These are phyloP conservation scores for Plasmopara halstedii DNA, from an alignment of 352 stramenopile genomes.

Conservation along the genomic window DNA sequence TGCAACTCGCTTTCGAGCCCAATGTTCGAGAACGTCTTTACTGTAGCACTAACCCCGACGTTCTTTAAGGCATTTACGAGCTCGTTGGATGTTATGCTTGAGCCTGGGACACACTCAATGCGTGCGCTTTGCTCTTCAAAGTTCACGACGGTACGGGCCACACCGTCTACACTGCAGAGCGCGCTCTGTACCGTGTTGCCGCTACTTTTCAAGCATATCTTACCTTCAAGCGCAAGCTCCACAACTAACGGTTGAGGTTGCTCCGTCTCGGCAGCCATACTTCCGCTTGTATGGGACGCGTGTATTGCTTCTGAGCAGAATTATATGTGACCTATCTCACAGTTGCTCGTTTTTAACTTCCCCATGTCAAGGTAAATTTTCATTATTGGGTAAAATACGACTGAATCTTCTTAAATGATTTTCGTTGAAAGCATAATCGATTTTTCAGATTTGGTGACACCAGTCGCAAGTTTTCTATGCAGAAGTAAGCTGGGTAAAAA, in stretches of 20 bases:
- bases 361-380: too few species aligned
- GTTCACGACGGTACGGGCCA: constrained; percentile 50
- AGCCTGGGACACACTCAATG: constrained; percentile 38
- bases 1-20: not conserved
- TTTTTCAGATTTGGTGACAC: too few species aligned
- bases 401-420: too few species aligned
- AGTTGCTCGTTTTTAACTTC: too few species aligned
- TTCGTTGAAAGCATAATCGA: too few species aligned
- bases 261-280: not conserved
- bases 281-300: not conserved
- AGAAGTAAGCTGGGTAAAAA: too few species aligned
- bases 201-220: constrained; percentile 95
- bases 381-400: too few species aligned
- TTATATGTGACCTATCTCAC: constrained; percentile 2
- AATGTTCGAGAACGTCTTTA: constrained; percentile 17
- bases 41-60: constrained; percentile 62
- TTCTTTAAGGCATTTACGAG: constrained; percentile 69
- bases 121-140: constrained; percentile 58
- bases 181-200: constrained; percentile 84
- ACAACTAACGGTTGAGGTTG: constrained; percentile 17
- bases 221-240: constrained; percentile 85
- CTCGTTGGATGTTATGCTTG: constrained; percentile 28
- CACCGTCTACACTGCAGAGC: constrained; percentile 58
- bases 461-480: too few species aligned
- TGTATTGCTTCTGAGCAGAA: not conserved